Evolutionary conservation across 257 asterid species (phyloP).

Genomic region (Primulina tabacum): DNA sequence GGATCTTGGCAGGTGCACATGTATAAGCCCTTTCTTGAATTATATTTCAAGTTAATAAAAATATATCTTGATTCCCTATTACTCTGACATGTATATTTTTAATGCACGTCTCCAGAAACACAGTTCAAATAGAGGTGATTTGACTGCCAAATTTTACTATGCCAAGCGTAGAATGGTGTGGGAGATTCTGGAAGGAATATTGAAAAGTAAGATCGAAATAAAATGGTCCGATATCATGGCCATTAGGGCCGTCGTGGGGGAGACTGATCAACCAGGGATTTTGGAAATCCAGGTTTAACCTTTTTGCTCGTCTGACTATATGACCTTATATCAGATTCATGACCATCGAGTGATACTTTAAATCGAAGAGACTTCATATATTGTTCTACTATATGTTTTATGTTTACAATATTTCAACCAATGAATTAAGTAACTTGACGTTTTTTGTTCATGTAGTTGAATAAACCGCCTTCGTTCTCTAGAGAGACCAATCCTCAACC

Average conservation of each 20-base stretch:
- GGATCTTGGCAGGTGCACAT: constrained; percentile 46
- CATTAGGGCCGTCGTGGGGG: constrained; percentile 23
- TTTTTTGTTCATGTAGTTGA: constrained; percentile 32
- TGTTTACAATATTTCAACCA: too few species aligned
- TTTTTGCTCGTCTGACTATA: not conserved
- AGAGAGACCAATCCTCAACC: constrained; percentile 45
- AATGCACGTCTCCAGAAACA: constrained; percentile 20
- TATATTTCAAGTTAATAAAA: too few species aligned
- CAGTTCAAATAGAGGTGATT: constrained; percentile 33
- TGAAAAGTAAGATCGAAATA: constrained; percentile 51
- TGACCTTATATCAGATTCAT: too few species aligned
- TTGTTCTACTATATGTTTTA: too few species aligned
- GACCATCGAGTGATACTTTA: too few species aligned
- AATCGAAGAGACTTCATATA: too few species aligned
- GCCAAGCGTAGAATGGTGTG: constrained; percentile 44
- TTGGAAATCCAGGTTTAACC: constrained; percentile 42
- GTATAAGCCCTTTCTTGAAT: not conserved
- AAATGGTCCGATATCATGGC: constrained; percentile 42
- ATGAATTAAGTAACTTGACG: not conserved
- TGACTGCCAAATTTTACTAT: constrained; percentile 41
- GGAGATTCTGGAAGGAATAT: constrained; percentile 47
- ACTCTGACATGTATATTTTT: too few species aligned
- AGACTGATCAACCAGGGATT: constrained; percentile 17
- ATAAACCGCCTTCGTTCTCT: constrained; percentile 34
- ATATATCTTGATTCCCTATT: not conserved